Evolutionary conservation across 371 early-diverging fungal genomes (phyloP), one percentile per base, ranked within the genome.

Genomic region (Mortierella sp.): DNA sequence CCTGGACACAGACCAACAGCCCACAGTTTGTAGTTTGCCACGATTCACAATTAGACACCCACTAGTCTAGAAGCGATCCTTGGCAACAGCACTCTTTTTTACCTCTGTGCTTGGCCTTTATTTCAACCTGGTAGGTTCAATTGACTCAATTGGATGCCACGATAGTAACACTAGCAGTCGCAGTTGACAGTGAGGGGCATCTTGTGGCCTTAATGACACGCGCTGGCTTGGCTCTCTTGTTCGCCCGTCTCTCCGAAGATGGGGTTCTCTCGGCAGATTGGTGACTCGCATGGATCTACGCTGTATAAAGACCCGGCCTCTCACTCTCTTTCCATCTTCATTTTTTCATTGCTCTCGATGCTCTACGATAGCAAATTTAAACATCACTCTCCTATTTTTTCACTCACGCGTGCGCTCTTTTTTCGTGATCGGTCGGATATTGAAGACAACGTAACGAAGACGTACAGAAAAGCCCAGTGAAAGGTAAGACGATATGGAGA

Each of bases 61-160:
- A 22, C n/a, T 3, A n/a, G 7, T 50, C 50, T 50, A 22, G 50
- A 50, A 5, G 8, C 61, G 37, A 37, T 34, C 19, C 31, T 61
- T 58, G 58, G 58, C 34, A 31, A 31, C n/a, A n/a, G n/a, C n/a
- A n/a, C n/a, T n/a, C n/a, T n/a, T n/a, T n/a, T n/a, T n/a, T n/a
- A n/a, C n/a, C n/a, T n/a, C n/a, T n/a, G n/a, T n/a, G n/a, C n/a
- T n/a, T n/a, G n/a, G n/a, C n/a, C 4, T 29, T 10, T 53, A 29
- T 34, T 16, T 34, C 22, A 7, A 48, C 19, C n/a, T 34, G 61
- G 61, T 61, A 61, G 61, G 61, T 61, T 22, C 61, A 34, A 61
- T 37, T 61, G 61, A 39, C 37, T 22, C 61, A 34, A 61, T 37
- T 61, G 61, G 22, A 34, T 61, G 61, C 37, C 61, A 61, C 61